Evolutionary conservation across 768 basidiomycete genomes (phyloP).

Genomic region (Leucogyrophana mollusca): DNA sequence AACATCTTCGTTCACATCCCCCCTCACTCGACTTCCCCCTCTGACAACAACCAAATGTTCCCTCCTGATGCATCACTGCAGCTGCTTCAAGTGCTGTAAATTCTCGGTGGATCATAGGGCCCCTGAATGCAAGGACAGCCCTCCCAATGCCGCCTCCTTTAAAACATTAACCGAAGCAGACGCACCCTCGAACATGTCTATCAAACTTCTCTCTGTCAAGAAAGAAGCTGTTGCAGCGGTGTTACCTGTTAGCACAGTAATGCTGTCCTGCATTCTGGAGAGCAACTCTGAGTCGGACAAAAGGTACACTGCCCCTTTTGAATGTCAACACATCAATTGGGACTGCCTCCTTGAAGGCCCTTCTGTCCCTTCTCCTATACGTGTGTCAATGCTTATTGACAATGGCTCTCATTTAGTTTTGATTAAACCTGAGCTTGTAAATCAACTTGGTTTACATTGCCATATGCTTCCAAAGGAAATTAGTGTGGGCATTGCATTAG

Average conservation of each 20-base stretch:
- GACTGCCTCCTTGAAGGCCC: conserved; percentile 10
- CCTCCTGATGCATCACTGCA: conserved; percentile 11
- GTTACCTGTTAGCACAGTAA: no score
- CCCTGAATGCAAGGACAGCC: conserved; percentile 15
- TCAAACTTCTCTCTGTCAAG: neutral
- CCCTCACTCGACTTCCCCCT: conserved; percentile 1
- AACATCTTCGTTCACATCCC: no score
- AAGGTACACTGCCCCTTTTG: conserved; percentile 8
- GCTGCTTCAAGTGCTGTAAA: conserved; percentile 25
- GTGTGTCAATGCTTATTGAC: conserved; percentile 23
- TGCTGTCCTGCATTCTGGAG: conserved; percentile 2
- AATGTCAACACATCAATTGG: conserved; percentile 10
- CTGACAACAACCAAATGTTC: conserved; percentile 7
- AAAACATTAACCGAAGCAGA: conserved; percentile 11
- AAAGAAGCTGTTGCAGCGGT: conserved; percentile 2
- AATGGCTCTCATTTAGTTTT: conserved; percentile 30
- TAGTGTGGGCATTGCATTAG: conserved; percentile 6
- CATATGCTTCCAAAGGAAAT: conserved; percentile 1
- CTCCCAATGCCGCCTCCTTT: conserved; percentile 15
- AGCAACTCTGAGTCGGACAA: conserved; percentile 10
- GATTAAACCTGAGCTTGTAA: conserved; percentile 22
- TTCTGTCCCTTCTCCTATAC: neutral
- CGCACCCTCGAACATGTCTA: neutral
- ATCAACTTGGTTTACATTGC: neutral
- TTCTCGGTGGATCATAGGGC: conserved; percentile 13